Evolutionary conservation across 2,329 filamentous ascomycete genomes (phyloP), one percentile per base, ranked within the genome.

Genomic region (Curvularia spicifera): DNA sequence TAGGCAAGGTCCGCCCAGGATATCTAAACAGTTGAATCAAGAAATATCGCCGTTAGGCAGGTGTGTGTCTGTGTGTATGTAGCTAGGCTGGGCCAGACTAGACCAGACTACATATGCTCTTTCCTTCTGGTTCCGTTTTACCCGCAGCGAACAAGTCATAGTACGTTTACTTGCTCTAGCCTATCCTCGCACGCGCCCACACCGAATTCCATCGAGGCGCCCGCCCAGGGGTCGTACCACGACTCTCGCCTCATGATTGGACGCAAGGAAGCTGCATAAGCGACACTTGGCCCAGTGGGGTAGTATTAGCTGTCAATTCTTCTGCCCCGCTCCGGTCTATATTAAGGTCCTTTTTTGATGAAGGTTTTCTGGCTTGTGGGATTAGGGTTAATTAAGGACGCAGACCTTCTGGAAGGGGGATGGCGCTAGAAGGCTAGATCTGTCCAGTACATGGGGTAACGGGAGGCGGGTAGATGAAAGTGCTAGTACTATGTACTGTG

Each of bases 291-390:
- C 18, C 28, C 50, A 44, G 24, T 26, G 22, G 18, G 20, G 54
- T 18, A 28, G 56, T 59, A 63, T 65, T 65, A 65, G 53, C 58
- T 57, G 51, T 33, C 56, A 45, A 57, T 65, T 53, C 20, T n/a
- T 4, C 6, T 5, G 8, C 2, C 12, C 10, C 20, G 18, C 39
- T 22, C 13, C 20, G 1, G 28, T 28, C 51, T 65, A 64, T 61
- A 64, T 64, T 64, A 61, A 57, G 61, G 52, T 40, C 15, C 22
- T 49, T 24, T 28, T 39, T 35, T 2, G 7, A 12, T 26, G 12
- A 8, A 5, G 4, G 6, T 37, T 37, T n/a, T 28, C 28, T 18
- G 18, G 6, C 28, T 13, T 22, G 9, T n/a, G 20, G 12, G 40
- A 9, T 5, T 33, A 9, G 28, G 4, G 26, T 33, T 40, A 43